A percentile compares a stretch with the other conserved stretches of the same genome.
Evolutionary conservation across 2,329 filamentous ascomycete genomes (phyloP).

Genomic region (Cytospora mali): DNA sequence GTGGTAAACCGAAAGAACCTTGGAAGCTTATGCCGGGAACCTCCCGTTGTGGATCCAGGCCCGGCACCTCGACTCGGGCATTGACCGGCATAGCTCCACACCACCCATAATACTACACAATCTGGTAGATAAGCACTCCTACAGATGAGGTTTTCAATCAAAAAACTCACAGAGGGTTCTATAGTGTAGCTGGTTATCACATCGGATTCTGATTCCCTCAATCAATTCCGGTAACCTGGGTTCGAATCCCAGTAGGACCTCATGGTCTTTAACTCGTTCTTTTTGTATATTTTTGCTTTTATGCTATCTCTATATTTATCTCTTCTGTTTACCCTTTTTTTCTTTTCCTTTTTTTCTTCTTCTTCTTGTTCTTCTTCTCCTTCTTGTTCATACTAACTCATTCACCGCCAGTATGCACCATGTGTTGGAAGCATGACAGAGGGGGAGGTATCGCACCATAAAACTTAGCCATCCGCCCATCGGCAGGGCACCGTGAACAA

Average conservation of each 20-base stretch:
- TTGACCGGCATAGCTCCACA: neutral
- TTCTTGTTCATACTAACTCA: too few species aligned
- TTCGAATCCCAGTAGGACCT: conserved; percentile 16
- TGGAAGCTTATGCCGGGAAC: neutral
- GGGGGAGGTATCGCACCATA: too few species aligned
- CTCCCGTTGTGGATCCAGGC: neutral
- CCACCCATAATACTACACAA: neutral
- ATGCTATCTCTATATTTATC: too few species aligned
- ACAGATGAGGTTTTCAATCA: neutral
- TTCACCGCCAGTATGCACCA: too few species aligned
- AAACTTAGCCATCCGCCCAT: too few species aligned
- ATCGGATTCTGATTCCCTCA: conserved; percentile 24
- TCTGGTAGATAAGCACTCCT: neutral
- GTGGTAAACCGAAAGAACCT: too few species aligned
- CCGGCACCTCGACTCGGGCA: neutral
- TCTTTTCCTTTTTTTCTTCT: too few species aligned
- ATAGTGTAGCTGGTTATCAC: conserved; percentile 26
- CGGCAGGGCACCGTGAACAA: too few species aligned
- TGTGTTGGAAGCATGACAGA: too few species aligned
- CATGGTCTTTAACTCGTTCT: neutral
- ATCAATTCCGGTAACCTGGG: conserved; percentile 10
- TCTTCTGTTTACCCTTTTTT: too few species aligned
- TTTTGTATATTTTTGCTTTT: neutral
- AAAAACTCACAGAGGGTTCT: conserved; percentile 1
- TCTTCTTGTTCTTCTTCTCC: neutral